phyloP scores from a whole-genome alignment of 441 rosid species.

The Theobroma grandiflorum region DNA sequence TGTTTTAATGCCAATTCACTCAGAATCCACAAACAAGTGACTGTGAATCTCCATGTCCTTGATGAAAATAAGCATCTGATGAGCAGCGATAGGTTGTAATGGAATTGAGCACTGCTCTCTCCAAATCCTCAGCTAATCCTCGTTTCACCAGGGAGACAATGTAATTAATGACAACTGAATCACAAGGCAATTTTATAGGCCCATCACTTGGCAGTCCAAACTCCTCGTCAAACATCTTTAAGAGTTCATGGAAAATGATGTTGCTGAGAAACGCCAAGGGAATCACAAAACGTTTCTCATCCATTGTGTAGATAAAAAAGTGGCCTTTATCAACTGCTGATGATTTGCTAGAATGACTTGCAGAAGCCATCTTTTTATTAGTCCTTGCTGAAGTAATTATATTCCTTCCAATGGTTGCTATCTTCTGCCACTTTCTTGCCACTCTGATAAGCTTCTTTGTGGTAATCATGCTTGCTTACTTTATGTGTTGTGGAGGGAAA shows the following conservation, averaged over 20 bases:
- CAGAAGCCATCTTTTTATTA: background rate
- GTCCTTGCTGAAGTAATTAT: slow-evolving; percentile 28
- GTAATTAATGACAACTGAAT: slow-evolving; percentile 40
- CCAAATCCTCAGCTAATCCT: slow-evolving; percentile 17
- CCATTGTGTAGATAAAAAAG: slow-evolving; percentile 43
- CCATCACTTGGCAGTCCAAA: slow-evolving; percentile 39
- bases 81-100: background rate
- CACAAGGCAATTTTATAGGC: slow-evolving; percentile 45
- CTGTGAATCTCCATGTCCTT: background rate
- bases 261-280: slow-evolving; percentile 34
- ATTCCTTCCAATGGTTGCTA: slow-evolving; percentile 28
- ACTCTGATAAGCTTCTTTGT: slow-evolving; percentile 1
- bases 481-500: background rate
- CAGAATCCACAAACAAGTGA: background rate
- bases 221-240: slow-evolving; percentile 53
- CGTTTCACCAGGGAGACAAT: slow-evolving; percentile 26
- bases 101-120: slow-evolving; percentile 22
- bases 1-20: background rate
- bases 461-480: background rate
- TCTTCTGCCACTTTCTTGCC: slow-evolving; percentile 21
- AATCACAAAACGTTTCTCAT: slow-evolving; percentile 33
- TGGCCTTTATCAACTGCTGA: slow-evolving; percentile 43
- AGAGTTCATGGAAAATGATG: slow-evolving; percentile 39
- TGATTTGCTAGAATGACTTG: slow-evolving; percentile 21
- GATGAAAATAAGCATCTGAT: background rate